phyloP scores from a whole-genome alignment of 352 stramenopile species.

The Blastocystis sp. region DNA sequence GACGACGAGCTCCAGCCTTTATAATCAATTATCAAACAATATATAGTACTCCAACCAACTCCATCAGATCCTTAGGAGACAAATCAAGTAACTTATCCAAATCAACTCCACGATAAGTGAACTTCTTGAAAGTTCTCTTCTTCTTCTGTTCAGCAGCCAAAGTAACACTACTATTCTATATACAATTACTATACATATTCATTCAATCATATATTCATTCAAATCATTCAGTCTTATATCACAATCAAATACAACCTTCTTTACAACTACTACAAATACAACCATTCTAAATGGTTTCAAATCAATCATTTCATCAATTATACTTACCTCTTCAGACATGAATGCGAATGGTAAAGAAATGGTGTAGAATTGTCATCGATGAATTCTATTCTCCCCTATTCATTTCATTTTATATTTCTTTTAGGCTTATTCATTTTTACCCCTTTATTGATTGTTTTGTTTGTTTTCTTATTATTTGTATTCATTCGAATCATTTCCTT shows the following conservation, averaged over 20 bases:
- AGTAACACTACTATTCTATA: conserved; percentile 19
- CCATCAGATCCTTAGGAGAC: conserved; percentile 97
- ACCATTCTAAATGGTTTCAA: background rate
- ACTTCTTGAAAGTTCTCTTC: conserved; percentile 99
- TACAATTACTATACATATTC: background rate
- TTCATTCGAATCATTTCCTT: background rate
- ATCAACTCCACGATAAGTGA: conserved; percentile 97
- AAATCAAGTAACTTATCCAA: conserved; percentile 94
- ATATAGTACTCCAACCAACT: conserved; percentile 75
- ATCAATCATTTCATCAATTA: background rate
- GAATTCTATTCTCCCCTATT: background rate
- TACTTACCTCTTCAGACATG: conserved; percentile 19
- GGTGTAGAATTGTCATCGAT: background rate
- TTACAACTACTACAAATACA: background rate
- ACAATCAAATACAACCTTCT: background rate
- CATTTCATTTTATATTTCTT: background rate
- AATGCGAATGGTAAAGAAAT: conserved; percentile 14
- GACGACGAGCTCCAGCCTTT: conserved; percentile 81
- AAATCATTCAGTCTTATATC: background rate
- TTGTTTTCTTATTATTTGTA: background rate
- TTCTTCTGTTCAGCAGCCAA: conserved; percentile 68
- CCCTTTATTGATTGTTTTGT: background rate
- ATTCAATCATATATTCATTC: background rate
- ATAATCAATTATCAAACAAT: background rate
- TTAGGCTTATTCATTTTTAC: background rate